Conservation (phyloP, 2,329 filamentous ascomycete genomes). For the Nemania sp. region DNA sequence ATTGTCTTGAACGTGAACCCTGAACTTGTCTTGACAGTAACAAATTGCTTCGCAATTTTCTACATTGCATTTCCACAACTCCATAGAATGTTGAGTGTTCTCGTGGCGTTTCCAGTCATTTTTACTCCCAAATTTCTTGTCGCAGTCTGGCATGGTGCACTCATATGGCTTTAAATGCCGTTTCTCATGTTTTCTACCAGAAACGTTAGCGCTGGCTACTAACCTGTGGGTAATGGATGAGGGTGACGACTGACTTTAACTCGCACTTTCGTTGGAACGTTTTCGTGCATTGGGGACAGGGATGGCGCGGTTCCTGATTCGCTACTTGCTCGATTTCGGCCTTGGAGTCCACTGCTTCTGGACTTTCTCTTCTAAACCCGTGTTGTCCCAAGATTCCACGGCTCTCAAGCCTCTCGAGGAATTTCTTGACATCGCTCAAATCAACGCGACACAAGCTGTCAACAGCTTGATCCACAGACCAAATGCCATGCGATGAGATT, state of each 20-base stretch:
- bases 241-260: constrained; percentile 52
- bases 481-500: not conserved
- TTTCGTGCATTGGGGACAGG: constrained; percentile 52
- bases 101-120: constrained; percentile 95
- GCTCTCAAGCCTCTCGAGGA: constrained; percentile 33
- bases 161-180: constrained; percentile 80
- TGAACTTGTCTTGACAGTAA: constrained; percentile 61
- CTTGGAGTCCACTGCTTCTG: constrained; percentile 20
- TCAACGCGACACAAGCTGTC: too few relatives aligned
- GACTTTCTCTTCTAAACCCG: constrained; percentile 31
- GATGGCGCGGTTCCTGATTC: constrained; percentile 27
- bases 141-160: constrained; percentile 73
- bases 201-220: constrained; percentile 27
- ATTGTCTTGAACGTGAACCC: constrained; percentile 59
- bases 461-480: constrained; percentile 4
- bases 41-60: constrained; percentile 61
- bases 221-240: not conserved
- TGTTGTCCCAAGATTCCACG: constrained; percentile 31
- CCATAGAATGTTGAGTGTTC: constrained; percentile 74
- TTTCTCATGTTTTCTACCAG: constrained; percentile 76
- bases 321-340: constrained; percentile 12
- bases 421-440: constrained; percentile 18
- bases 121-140: constrained; percentile 83
- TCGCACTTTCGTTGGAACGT: constrained; percentile 56
- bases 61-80: constrained; percentile 71